Evolutionary conservation across 2,329 filamentous ascomycete genomes (phyloP).

Genomic region (Pseudocercospora fuligena): DNA sequence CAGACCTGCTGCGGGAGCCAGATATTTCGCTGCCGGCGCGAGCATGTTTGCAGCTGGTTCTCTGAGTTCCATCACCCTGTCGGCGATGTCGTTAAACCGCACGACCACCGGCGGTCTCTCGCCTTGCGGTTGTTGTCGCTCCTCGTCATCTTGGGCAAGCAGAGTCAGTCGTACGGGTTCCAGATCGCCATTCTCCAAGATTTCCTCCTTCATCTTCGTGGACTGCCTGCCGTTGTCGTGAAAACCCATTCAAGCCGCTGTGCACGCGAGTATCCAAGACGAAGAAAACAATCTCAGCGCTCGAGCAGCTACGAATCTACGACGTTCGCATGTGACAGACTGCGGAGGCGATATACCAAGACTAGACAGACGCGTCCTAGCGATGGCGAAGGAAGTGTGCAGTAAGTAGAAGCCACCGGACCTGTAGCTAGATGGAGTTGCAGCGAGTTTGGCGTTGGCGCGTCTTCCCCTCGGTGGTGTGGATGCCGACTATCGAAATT

Average conservation of each 20-base stretch:
- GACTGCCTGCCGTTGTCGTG: conserved; percentile 22
- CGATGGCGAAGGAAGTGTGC: neutral
- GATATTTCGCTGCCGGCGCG: conserved; percentile 21
- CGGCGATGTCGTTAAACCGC: conserved; percentile 5
- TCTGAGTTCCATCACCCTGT: neutral
- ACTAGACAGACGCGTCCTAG: neutral
- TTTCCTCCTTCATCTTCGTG: conserved; percentile 27
- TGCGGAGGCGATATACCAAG: conserved; percentile 5
- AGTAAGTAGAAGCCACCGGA: neutral
- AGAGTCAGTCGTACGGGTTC: conserved; percentile 26
- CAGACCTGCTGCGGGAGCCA: conserved; percentile 21
- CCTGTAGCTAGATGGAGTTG: neutral
- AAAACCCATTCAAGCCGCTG: conserved; percentile 21
- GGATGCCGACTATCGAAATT: conserved; percentile 2
- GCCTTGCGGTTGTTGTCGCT: conserved; percentile 22
- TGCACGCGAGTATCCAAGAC: neutral
- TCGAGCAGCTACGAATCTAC: neutral
- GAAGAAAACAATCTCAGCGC: neutral
- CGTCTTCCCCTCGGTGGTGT: neutral
- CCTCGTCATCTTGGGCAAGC: conserved; percentile 31
- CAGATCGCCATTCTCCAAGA: conserved; percentile 31
- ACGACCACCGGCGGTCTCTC: conserved; percentile 2
- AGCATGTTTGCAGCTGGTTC: conserved; percentile 15
- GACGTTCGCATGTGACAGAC: neutral
- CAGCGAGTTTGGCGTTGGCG: neutral